Evolutionary conservation across 2,329 filamentous ascomycete species (phyloP).

Genomic region (Thelonectria blattea): DNA sequence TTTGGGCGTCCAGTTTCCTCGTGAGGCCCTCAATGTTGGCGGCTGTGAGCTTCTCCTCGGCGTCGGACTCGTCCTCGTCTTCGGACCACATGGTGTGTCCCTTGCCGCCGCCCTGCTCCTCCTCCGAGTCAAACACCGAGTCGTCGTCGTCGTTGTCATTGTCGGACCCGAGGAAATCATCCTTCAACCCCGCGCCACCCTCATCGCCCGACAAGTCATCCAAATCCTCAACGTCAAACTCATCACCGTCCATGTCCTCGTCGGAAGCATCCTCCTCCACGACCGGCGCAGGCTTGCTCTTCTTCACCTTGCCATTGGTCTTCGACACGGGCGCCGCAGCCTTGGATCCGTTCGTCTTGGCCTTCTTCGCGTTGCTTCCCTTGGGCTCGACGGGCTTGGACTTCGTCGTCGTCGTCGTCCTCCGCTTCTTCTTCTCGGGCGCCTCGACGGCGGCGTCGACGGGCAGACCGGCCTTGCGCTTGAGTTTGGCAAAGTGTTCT

Average conservation of each 20-base stretch:
- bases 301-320: constrained; percentile 38
- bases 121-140: constrained; percentile 76
- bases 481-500: constrained; percentile 75
- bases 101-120: constrained; percentile 57
- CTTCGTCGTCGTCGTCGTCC: constrained; percentile 26
- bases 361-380: constrained; percentile 39
- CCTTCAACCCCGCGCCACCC: constrained; percentile 48
- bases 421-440: constrained; percentile 67
- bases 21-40: constrained; percentile 96
- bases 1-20: constrained; percentile 78
- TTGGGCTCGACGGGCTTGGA: constrained; percentile 43
- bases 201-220: constrained; percentile 51
- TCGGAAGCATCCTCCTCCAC: constrained; percentile 57
- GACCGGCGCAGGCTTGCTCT: constrained; percentile 47
- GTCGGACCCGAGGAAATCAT: constrained; percentile 65
- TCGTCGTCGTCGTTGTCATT: constrained; percentile 62
- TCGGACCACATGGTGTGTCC: constrained; percentile 84
- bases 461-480: constrained; percentile 81
- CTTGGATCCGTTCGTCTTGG: constrained; percentile 43
- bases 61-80: constrained; percentile 87
- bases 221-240: constrained; percentile 55
- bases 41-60: constrained; percentile 88
- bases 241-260: constrained; percentile 47
- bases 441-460: constrained; percentile 64
- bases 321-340: constrained; percentile 40